phyloP scores from a whole-genome alignment of 192 early-diverging fungal species.

The Phycomyces blakesleeanus region DNA sequence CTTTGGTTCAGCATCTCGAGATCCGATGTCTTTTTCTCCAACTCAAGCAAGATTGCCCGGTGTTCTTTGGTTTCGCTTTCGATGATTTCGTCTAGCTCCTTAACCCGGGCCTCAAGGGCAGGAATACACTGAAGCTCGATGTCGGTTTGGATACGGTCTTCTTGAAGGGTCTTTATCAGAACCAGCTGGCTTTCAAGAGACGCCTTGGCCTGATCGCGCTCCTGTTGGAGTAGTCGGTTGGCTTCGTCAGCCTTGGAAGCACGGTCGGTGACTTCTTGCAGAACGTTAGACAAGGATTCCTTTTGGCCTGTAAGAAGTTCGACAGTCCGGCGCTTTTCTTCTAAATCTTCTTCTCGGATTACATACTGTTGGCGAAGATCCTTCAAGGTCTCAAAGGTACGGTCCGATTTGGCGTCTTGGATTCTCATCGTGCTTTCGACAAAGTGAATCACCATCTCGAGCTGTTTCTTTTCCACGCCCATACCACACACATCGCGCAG shows the following conservation, averaged over 20 bases:
- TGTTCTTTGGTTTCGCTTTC: background rate
- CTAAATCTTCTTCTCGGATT: slow-evolving; percentile 28
- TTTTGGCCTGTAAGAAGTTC: slow-evolving; percentile 16
- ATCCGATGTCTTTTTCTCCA: background rate
- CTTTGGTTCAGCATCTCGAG: background rate
- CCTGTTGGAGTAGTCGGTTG: background rate
- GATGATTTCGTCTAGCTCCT: slow-evolving; percentile 1
- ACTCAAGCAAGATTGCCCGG: background rate
- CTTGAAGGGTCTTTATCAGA: slow-evolving; percentile 4
- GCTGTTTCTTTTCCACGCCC: slow-evolving; percentile 25
- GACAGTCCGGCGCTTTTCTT: slow-evolving; percentile 19
- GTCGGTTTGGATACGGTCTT: background rate
- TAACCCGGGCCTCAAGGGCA: slow-evolving; percentile 6
- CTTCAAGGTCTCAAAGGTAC: slow-evolving; percentile 15
- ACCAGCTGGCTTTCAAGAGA: slow-evolving; percentile 5
- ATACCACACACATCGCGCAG: slow-evolving; percentile 23
- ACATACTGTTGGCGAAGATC: slow-evolving; percentile 27
- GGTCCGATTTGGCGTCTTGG: slow-evolving; percentile 26
- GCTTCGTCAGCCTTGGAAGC: slow-evolving; percentile 14
- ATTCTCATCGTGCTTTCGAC: slow-evolving; percentile 23
- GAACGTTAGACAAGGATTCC: slow-evolving; percentile 5
- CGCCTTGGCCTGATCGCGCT: slow-evolving; percentile 3
- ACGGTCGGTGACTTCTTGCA: slow-evolving; percentile 13
- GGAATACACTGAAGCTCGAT: slow-evolving; percentile 9
- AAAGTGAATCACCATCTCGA: slow-evolving; percentile 21